Conservation (phyloP, 2,329 filamentous ascomycete species). For the Colletotrichum sp. region DNA sequence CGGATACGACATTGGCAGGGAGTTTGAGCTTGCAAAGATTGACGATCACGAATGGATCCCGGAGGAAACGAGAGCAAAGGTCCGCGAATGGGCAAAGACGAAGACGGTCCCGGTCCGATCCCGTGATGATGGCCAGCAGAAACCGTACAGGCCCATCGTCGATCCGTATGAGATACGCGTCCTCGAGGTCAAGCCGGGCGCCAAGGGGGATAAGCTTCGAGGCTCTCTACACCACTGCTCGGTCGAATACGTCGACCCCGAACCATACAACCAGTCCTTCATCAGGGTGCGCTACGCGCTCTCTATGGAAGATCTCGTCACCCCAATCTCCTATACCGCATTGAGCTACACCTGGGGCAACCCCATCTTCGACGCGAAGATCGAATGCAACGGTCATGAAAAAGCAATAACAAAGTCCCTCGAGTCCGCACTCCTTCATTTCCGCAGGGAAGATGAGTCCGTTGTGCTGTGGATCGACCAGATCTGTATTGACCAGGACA, state of each 20-base stretch:
- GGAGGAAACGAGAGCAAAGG: background rate
- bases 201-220: background rate
- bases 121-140: accelerated
- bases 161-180: background rate
- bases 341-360: conserved; percentile 4
- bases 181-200: background rate
- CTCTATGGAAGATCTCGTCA: background rate
- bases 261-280: background rate
- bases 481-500: conserved; percentile 20
- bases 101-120: background rate
- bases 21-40: background rate
- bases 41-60: background rate
- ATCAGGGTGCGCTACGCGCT: background rate
- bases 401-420: background rate
- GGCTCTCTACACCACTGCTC: background rate
- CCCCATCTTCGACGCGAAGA: background rate
- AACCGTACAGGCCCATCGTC: background rate
- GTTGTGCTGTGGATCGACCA: conserved; percentile 21
- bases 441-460: background rate
- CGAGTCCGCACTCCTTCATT: background rate
- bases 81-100: background rate
- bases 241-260: background rate
- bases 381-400: background rate
- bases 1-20: background rate
- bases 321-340: background rate